Percentiles rank a stretch among this genome's conserved stretches.
These are phyloP conservation scores for Umbelopsis sp. DNA, from an alignment of 371 early-diverging fungal species.

Conservation along the genomic window DNA sequence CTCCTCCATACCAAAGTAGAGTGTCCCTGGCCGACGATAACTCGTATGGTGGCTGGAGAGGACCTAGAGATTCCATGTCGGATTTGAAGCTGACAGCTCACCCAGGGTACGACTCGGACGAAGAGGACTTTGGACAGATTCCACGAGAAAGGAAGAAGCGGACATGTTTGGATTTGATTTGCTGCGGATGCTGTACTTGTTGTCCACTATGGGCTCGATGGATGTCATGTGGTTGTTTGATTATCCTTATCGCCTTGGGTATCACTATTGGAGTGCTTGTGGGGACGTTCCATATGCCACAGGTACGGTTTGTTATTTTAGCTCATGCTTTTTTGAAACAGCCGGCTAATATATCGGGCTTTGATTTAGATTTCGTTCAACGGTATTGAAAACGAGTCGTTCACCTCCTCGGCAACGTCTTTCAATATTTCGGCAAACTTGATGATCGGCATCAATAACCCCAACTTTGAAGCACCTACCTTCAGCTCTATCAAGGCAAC, in stretches of 20 bases:
- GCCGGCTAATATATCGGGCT: background rate
- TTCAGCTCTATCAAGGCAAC: constrained; percentile 58
- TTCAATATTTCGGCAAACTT: constrained; percentile 34
- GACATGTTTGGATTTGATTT: constrained; percentile 44
- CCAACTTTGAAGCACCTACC: constrained; percentile 55
- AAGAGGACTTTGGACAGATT: constrained; percentile 12
- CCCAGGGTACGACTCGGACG: constrained; percentile 7
- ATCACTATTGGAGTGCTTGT: constrained; percentile 50
- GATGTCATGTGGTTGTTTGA: constrained; percentile 33
- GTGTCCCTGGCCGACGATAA: constrained; percentile 11
- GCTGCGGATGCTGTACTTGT: constrained; percentile 53
- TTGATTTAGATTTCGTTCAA: constrained; percentile 23
- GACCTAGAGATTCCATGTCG: constrained; percentile 11
- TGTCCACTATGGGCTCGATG: constrained; percentile 52
- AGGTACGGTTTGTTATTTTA: constrained; percentile 22
- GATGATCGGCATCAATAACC: constrained; percentile 54
- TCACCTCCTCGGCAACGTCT: constrained; percentile 32
- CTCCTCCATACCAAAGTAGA: constrained; percentile 6
- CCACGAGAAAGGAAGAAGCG: constrained; percentile 24
- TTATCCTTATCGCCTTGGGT: constrained; percentile 39
- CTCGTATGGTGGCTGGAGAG: constrained; percentile 8
- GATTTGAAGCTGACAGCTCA: constrained; percentile 4
- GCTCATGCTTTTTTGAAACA: constrained; percentile 1
- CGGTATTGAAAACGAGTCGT: constrained; percentile 36
- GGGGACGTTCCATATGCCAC: constrained; percentile 46